A percentile compares a stretch with the other conserved stretches of the same genome.
Conservation (phyloP, 2,329 filamentous ascomycete genomes). For the Pseudogymnoascus sp. region DNA sequence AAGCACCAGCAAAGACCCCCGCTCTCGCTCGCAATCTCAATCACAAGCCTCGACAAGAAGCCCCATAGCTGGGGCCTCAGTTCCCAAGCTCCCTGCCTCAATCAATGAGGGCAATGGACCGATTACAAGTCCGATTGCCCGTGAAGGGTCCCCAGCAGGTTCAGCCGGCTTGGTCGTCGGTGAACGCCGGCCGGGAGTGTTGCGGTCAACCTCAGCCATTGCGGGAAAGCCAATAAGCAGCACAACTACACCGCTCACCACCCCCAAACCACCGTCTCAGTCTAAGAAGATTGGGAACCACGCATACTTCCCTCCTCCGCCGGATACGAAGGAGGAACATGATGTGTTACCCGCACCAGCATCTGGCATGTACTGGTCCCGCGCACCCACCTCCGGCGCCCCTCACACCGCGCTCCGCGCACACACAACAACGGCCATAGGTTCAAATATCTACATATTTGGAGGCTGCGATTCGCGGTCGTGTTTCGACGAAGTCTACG, state of each 20-base stretch:
- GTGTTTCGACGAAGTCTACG: constrained; percentile 64
- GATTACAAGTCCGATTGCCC: neutral
- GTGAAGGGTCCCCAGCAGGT: constrained; percentile 16
- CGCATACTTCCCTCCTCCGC: constrained; percentile 49
- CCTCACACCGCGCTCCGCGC: constrained; percentile 56
- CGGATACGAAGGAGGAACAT: constrained; percentile 47
- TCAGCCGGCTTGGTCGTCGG: constrained; percentile 19
- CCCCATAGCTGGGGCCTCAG: neutral
- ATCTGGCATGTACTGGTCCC: constrained; percentile 68
- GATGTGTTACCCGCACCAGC: constrained; percentile 57
- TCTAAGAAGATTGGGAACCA: constrained; percentile 31
- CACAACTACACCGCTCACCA: neutral
- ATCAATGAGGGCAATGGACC: neutral
- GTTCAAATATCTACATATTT: constrained; percentile 61
- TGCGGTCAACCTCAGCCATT: constrained; percentile 42
- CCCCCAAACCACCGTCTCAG: neutral
- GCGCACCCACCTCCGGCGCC: constrained; percentile 55
- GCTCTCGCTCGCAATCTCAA: constrained; percentile 29
- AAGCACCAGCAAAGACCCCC: constrained; percentile 24
- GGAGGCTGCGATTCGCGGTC: constrained; percentile 60
- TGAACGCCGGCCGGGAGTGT: constrained; percentile 37
- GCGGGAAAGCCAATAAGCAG: constrained; percentile 21
- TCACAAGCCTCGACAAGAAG: constrained; percentile 21
- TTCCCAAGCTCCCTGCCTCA: neutral
- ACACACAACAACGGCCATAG: constrained; percentile 59